Evolutionary conservation across 306 rosid genomes (phyloP).

Genomic region (Citrullus colocynthis): DNA sequence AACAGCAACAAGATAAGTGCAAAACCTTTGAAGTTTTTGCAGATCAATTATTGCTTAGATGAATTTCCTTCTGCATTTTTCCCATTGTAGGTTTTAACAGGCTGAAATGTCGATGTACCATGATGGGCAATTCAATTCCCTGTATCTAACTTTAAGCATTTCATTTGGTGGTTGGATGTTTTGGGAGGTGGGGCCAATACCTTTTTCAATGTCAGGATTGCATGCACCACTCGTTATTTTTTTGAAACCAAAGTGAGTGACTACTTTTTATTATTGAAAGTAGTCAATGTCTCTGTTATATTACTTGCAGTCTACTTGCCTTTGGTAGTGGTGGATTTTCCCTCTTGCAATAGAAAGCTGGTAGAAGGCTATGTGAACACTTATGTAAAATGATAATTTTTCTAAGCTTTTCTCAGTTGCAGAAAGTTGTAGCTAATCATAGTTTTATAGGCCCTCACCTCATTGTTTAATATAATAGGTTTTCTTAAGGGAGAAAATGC

Average conservation of each 20-base stretch:
- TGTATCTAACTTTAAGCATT: background rate
- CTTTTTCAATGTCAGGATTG: background rate
- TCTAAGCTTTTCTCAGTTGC: background rate
- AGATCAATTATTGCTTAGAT: background rate
- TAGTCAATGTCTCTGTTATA: background rate
- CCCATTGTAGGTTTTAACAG: too few relatives aligned
- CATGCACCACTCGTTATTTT: background rate
- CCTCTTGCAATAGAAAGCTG: background rate
- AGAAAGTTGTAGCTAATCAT: background rate
- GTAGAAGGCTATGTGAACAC: background rate
- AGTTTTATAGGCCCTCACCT: background rate
- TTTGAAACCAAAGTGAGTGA: background rate
- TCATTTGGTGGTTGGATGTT: background rate
- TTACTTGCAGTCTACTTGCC: background rate
- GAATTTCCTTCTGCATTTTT: background rate
- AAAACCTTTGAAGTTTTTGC: background rate
- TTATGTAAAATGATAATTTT: background rate
- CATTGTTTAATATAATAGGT: background rate
- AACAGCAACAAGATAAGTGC: background rate
- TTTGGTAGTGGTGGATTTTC: background rate
- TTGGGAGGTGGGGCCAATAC: background rate
- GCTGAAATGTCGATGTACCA: too few relatives aligned
- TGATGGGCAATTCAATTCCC: background rate
- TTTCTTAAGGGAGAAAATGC: background rate
- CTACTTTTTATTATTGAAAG: background rate